Base-by-base conservation (phyloP, 2,329 filamentous ascomycete species). In the Botrytis fabae region DNA sequence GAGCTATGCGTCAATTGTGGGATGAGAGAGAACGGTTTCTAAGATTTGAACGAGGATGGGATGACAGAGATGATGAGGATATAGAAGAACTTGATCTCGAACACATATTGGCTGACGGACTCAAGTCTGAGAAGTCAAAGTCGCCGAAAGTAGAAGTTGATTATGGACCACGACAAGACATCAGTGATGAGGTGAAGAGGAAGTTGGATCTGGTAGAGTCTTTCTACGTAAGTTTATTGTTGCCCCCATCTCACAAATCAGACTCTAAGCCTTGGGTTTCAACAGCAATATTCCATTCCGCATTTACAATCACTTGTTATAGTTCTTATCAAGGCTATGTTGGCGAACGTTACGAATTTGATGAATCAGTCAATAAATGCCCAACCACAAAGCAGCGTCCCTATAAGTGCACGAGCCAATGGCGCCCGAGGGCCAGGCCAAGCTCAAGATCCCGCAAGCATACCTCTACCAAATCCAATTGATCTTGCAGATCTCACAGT, bases 231-330 rank as follows among this genome's bases (percentile, higher is more conserved):
- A 86, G 92, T 88, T 42, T 38, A 32, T 42, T 14, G 32, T 10
- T 61, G 18, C 48, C n/a, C 35, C 61, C 73, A 68, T n/a, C 44
- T 8, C 18, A 51, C 32, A 25, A 44, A 22, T 7, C 38, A 22
- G 7, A 44, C n/a, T n/a, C 51, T 80, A 32, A 68, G 73, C 63
- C 81, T 85, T 66, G 85, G 76, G 6, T 42, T 6, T 12, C 35
- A 20, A 38, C 77, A 97, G 93, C 87, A 88, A 79, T 86, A 92
- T 75, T 89, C 92, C 0, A 84, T 99, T 69, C 93, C 95, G 1
- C 91, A 97, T 81, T 84, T 99, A 25, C 96, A 98, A 81, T 98
- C 95, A 1, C 85, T 98, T 22, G 92, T 97, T 6, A 97, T 98
- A 77, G 95, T 98, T 7, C 86, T 98, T 57, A 87, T 98, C 76